Conservation (phyloP, 371 early-diverging fungal genomes). For the Neoconidiobolus thromboides region DNA sequence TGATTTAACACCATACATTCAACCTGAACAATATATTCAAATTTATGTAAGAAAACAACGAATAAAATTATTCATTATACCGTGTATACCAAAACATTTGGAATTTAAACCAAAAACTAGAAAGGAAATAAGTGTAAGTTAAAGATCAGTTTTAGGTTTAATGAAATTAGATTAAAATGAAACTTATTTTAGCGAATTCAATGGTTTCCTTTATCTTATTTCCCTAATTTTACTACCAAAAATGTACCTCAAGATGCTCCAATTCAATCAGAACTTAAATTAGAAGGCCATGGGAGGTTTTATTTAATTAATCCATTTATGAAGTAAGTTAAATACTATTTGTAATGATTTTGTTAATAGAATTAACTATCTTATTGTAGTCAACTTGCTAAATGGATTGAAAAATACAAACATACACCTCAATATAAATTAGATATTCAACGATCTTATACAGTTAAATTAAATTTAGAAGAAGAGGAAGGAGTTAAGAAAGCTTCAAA, state of each 20-base stretch:
- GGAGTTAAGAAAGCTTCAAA: background rate
- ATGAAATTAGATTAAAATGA: background rate
- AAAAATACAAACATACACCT: background rate
- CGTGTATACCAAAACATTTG: slow-evolving; percentile 74
- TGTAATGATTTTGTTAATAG: background rate
- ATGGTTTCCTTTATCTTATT: background rate
- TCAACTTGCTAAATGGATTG: background rate
- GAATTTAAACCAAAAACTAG: slow-evolving; percentile 75
- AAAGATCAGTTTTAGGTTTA: background rate
- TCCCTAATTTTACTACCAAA: background rate
- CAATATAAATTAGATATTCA: background rate
- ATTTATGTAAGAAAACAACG: slow-evolving; percentile 67
- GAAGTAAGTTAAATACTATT: background rate
- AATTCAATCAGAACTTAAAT: too few species aligned
- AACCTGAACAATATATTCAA: slow-evolving; percentile 58
- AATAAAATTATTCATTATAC: slow-evolving; percentile 77
- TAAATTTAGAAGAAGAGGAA: background rate
- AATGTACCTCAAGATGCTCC: background rate
- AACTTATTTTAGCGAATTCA: background rate
- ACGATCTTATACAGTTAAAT: background rate
- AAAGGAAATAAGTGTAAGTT: slow-evolving; percentile 80
- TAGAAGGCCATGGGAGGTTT: background rate
- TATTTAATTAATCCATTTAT: background rate
- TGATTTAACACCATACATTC: slow-evolving; percentile 58
- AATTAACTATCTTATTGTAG: background rate